Conservation (phyloP, 306 rosid genomes). For the Astragalus glycyphyllos region DNA sequence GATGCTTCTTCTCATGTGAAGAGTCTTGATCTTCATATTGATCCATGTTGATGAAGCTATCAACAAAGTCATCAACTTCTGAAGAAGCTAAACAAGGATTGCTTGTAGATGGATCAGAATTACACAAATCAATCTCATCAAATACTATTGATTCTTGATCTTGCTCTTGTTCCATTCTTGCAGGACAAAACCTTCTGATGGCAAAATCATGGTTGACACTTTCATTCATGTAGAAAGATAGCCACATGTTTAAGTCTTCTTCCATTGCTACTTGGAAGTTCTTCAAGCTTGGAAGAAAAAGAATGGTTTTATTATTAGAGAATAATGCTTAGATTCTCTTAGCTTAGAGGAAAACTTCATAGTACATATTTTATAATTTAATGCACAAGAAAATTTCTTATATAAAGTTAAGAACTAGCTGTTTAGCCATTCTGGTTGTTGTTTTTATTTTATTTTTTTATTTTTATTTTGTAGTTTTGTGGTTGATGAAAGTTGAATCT, state of each 20-base stretch:
- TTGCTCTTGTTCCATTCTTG: slow-evolving; percentile 68
- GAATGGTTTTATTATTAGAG: slow-evolving; percentile 31
- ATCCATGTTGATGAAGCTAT: slow-evolving; percentile 79
- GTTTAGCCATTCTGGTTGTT: slow-evolving; percentile 17
- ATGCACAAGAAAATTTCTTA: slow-evolving; percentile 2
- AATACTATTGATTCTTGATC: slow-evolving; percentile 48
- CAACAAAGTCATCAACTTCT: slow-evolving; percentile 75
- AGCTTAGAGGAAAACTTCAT: background rate
- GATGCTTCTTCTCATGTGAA: slow-evolving; percentile 39
- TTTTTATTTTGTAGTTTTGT: background rate
- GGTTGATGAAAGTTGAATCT: background rate
- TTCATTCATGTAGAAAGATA: slow-evolving; percentile 51
- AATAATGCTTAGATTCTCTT: slow-evolving; percentile 41
- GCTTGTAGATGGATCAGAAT: slow-evolving; percentile 42
- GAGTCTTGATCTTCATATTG: slow-evolving; percentile 44
- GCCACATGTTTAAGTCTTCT: slow-evolving; percentile 52
- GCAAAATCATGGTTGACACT: slow-evolving; percentile 61
- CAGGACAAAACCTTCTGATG: slow-evolving; percentile 76
- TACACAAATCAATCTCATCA: slow-evolving; percentile 51
- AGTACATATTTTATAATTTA: slow-evolving; percentile 19
- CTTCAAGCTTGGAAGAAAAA: slow-evolving; percentile 26
- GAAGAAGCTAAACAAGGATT: slow-evolving; percentile 64
- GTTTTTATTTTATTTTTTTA: too few relatives aligned
- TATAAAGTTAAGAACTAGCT: slow-evolving; percentile 13
- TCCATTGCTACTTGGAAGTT: slow-evolving; percentile 50